Base-by-base conservation (phyloP, 352 stramenopile genomes). In the Globisporangium heterothallicum region DNA sequence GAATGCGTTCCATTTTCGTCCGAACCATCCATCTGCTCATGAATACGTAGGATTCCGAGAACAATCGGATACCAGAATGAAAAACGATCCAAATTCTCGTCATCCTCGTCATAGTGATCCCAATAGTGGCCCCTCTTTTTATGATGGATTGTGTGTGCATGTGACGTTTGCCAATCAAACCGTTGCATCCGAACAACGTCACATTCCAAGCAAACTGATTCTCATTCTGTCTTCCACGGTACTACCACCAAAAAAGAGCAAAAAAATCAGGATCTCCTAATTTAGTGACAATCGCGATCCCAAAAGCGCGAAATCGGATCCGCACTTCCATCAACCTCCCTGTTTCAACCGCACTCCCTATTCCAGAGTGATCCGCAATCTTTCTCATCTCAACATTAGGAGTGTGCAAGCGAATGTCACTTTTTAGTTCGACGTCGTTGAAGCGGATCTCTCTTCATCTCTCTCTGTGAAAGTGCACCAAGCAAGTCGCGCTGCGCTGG, bases 381-480 rank as follows among this genome's bases (percentile, higher is more conserved):
- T n/a, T n/a, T n/a, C n/a, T n/a, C n/a, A n/a, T n/a, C n/a, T n/a
- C n/a, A n/a, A n/a, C n/a, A n/a, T n/a, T n/a, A n/a, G n/a, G n/a
- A 9, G 12, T 13, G 16, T 36, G 30, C 30, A 36, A 3, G 30
- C 29, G 10, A 8, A 36, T 36, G 30, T 8, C 30, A 36, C 30
- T 38, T 38, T 38, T 38, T 10, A 38, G 32, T 38, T 38, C 41
- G 41, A 46, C 41, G 19, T 3, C 18, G 22, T 46, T n/a, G 41
- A 46, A 46, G 41, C 32, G 22, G 24, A 46, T 41, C 34, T 41
- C n/a, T 41, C n/a, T 41, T n/a, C 34, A 41, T 41, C n/a, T 41
- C n/a, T n/a, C n/a, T n/a, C n/a, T n/a, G n/a, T n/a, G n/a, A n/a
- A n/a, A 41, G 12, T n/a, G n/a, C 34, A 41, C 12, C 34, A 12